Evolutionary conservation across 2,329 filamentous ascomycete genomes (phyloP).

Genomic region (Cladophialophora bantiana): DNA sequence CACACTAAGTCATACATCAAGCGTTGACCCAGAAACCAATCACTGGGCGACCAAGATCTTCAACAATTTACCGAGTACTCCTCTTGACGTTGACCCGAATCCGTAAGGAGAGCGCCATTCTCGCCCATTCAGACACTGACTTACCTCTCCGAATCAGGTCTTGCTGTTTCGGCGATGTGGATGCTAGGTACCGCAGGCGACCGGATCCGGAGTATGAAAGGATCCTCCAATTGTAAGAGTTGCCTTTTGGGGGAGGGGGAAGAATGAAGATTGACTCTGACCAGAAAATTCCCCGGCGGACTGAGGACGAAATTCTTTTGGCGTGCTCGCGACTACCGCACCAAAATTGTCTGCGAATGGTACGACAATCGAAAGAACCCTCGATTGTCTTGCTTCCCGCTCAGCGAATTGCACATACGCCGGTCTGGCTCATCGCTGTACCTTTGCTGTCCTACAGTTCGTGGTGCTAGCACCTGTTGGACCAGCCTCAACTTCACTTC

Average conservation of each 20-base stretch:
- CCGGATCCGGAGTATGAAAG: conserved; percentile 32
- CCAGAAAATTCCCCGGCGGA: conserved; percentile 37
- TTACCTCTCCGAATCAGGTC: conserved; percentile 23
- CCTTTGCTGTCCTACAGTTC: conserved; percentile 46
- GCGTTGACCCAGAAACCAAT: conserved; percentile 35
- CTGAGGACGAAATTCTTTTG: conserved; percentile 54
- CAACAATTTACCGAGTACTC: conserved; percentile 35
- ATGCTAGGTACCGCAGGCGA: conserved; percentile 13
- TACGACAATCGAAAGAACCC: conserved; percentile 52
- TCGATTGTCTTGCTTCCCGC: conserved; percentile 57
- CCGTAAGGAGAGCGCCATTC: conserved; percentile 21
- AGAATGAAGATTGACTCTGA: conserved; percentile 6
- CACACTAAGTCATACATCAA: conserved; percentile 37
- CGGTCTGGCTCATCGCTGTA: conserved; percentile 50
- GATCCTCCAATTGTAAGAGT: conserved; percentile 32
- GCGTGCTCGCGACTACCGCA: conserved; percentile 58
- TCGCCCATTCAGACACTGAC: not conserved
- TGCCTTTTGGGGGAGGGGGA: too few species aligned
- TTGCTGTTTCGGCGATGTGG: conserved; percentile 26
- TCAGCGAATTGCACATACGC: conserved; percentile 54
- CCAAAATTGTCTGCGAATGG: conserved; percentile 61
- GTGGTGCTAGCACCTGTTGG: conserved; percentile 51
- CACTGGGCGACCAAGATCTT: conserved; percentile 56
- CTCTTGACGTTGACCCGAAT: conserved; percentile 34
- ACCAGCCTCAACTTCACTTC: conserved; percentile 61